These are phyloP conservation scores for Serendipita sp. DNA, from an alignment of 768 basidiomycete genomes.

Conservation along the genomic window DNA sequence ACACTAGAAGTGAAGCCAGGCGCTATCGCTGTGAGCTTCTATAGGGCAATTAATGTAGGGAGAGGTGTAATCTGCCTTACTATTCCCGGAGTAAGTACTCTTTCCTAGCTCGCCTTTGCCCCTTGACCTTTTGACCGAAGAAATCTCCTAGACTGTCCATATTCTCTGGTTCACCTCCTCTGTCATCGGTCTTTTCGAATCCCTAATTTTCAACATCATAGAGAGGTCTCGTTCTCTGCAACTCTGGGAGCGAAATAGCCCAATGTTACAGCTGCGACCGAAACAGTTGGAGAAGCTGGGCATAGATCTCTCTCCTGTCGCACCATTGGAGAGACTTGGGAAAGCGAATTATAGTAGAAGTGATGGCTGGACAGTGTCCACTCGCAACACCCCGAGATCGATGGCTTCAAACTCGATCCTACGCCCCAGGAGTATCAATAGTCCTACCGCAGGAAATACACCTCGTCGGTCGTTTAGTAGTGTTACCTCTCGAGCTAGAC, in stretches of 20 bases:
- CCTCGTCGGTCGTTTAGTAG: too few species aligned
- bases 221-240: neutral
- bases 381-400: too few species aligned
- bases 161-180: conserved; percentile 1
- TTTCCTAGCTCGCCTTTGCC: too few species aligned
- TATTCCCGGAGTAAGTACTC: neutral
- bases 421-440: too few species aligned
- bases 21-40: neutral
- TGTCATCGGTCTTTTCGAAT: neutral
- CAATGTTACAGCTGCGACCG: neutral
- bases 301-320: neutral
- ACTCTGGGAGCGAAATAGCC: neutral
- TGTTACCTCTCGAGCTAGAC: too few species aligned
- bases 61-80: neutral
- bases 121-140: neutral
- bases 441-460: too few species aligned
- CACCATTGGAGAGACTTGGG: neutral
- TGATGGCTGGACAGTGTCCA: too few species aligned
- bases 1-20: neutral
- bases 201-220: neutral
- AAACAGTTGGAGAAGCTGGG: neutral
- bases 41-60: neutral
- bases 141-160: neutral
- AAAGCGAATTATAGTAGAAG: neutral
- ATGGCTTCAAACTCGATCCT: too few species aligned